Evolutionary conservation across 768 basidiomycete species (phyloP), one percentile per base, ranked within the genome.

Genomic region (Kwoniella botswanensis): DNA sequence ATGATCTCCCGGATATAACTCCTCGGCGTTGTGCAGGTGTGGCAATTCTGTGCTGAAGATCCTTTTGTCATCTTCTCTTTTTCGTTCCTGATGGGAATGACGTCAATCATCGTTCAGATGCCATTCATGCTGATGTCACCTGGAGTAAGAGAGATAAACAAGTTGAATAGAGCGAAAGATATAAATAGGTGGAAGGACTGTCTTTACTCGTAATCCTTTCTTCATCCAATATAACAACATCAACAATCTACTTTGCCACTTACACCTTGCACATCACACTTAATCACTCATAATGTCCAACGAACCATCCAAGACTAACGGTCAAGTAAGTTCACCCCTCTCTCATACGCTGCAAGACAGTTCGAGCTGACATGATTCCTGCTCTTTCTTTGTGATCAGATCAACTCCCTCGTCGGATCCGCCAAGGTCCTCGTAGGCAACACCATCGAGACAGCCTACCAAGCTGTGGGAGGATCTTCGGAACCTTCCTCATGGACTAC

Each of bases 241-340:
- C 18, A 18, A 67, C 35, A 63, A 22, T 4, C 4, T 9, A 7
- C 24, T 53, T 63, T 62, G 35, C 46, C 62, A 65, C 54, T 22
- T n/a, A 50, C 22, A 63, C 59, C 11, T 62, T 21, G 64, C 15
- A 52, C 44, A 55, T 44, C 65, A 59, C 54, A 65, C 55, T 63
- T 63, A 67, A 26, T 60, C 35, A 58, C 46, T 12, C 22, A 76
- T 52, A 63, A 77, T 75, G 74, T 73, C 55, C 63, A 75, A 73
- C 75, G 79, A 80, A 66, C 82, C 82, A 17, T 77, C 76, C 73
- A 80, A 82, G 73, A 71, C 76, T 72, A 82, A 81, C 78, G 82
- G 82, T 63, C 81, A 82, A 68, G 75, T 77, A 56, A 61, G 76
- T 73, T 74, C 58, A 41, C 62, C 66, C 71, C 68, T 83, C 76